Evolutionary conservation across 2,329 filamentous ascomycete genomes (phyloP).

Genomic region (Aureobasidium sp.): DNA sequence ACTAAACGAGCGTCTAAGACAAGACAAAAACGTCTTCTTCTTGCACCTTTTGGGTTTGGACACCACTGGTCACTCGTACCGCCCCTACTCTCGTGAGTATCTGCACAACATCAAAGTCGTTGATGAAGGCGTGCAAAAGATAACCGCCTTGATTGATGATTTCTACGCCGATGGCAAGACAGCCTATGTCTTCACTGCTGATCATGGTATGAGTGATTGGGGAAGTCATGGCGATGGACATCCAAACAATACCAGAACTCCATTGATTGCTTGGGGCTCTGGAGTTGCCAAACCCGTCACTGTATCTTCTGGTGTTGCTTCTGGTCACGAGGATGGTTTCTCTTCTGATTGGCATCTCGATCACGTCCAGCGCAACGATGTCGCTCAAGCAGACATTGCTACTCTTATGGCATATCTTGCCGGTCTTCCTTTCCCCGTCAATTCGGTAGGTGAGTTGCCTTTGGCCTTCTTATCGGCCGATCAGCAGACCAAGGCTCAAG

Average conservation of each 20-base stretch:
- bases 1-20: slow-evolving; percentile 61
- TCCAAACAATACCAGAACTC: slow-evolving; percentile 92
- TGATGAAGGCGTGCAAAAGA: slow-evolving; percentile 79
- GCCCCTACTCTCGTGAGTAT: slow-evolving; percentile 94
- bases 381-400: slow-evolving; percentile 87
- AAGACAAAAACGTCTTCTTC: slow-evolving; percentile 92
- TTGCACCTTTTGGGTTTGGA: slow-evolving; percentile 88
- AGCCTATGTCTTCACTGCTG: slow-evolving; percentile 92
- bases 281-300: slow-evolving; percentile 70
- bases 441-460: slow-evolving; percentile 90
- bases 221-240: slow-evolving; percentile 98
- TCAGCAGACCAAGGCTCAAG: slow-evolving; percentile 71
- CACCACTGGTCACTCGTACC: slow-evolving; percentile 75
- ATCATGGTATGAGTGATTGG: slow-evolving; percentile 99
- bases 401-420: slow-evolving; percentile 91
- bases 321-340: slow-evolving; percentile 80
- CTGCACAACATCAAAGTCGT: slow-evolving; percentile 91
- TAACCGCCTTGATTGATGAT: slow-evolving; percentile 69
- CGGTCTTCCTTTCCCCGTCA: slow-evolving; percentile 85
- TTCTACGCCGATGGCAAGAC: slow-evolving; percentile 82
- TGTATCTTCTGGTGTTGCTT: slow-evolving; percentile 51
- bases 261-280: slow-evolving; percentile 87
- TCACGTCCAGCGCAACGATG: slow-evolving; percentile 77
- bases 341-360: slow-evolving; percentile 84
- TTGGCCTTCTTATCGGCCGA: slow-evolving; percentile 70